Evolutionary conservation across 2,329 filamentous ascomycete species (phyloP), one percentile per base, ranked within the genome.

Genomic region (Immersiporthe knoxdaviesiana): DNA sequence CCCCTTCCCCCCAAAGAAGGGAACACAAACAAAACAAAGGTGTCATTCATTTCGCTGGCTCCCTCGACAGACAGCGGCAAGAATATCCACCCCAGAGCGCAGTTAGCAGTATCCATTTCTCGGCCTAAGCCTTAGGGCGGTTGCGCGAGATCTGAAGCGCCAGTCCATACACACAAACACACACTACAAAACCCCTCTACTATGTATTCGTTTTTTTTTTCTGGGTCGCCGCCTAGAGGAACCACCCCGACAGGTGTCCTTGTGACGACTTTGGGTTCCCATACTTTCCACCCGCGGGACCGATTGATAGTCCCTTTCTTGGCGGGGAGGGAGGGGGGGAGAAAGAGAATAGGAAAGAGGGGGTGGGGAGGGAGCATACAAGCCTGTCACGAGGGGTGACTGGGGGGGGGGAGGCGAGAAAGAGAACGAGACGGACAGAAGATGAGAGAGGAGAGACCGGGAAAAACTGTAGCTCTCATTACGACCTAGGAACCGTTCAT

Each of bases 281-380:
- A 41, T 14, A 39, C 37, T 39, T 39, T 18, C 12, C 39, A 18
- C 2, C 39, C 39, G 61, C 61, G n/a, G 60, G 30, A n/a, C 41
- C 41, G 39, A 52, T 27, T 63, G 41, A 63, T 50, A 59, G 39
- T 37, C 30, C 30, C 56, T 39, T 39, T 41, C 56, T 61, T 66
- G 8, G 12, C 35, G 41, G 18, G 41, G 35, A 24, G 3, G 27
- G 39, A 41, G 39, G 21, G 18, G 37, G 12, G 3, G 18, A 16
- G 7, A 37, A 11, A 21, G 1, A 16, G n/a, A 27, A 39, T 24
- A 41, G n/a, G 30, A 16, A 35, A 27, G 30, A 18, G n/a, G 4
- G 50, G n/a, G 27, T n/a, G n/a, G n/a, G n/a, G n/a, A n/a, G n/a
- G n/a, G n/a, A n/a, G n/a, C n/a, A n/a, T n/a, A n/a, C n/a, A n/a